Evolutionary conservation across 148 eudicot genomes (phyloP).

Genomic region (Persicaria maculosa): DNA sequence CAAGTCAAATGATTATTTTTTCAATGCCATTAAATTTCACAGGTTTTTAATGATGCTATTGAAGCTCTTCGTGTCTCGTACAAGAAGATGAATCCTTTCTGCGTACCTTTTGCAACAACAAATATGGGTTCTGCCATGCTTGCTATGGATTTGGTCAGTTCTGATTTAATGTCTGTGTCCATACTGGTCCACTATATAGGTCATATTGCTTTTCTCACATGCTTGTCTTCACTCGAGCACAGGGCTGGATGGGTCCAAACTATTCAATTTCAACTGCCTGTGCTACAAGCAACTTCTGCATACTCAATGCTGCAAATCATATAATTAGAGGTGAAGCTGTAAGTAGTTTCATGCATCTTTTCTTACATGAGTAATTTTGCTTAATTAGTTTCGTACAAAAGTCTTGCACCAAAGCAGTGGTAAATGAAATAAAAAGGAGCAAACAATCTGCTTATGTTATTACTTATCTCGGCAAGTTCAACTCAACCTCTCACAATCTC

Average conservation of each 20-base stretch:
- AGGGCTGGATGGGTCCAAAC: slow-evolving; percentile 99
- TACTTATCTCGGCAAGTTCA: neutral
- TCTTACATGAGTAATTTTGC: neutral
- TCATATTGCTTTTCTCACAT: slow-evolving; percentile 14
- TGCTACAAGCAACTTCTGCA: slow-evolving; percentile 97
- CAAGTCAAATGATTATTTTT: neutral
- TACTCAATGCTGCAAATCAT: slow-evolving; percentile 89
- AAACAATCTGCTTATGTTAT: neutral
- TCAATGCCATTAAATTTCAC: slow-evolving; percentile 21
- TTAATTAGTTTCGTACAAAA: neutral
- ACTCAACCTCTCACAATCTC: slow-evolving; percentile 2
- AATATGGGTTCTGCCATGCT: slow-evolving; percentile 99
- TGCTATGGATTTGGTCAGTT: slow-evolving; percentile 86
- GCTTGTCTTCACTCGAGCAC: slow-evolving; percentile 17
- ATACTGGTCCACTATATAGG: neutral
- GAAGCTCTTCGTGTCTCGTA: slow-evolving; percentile 88
- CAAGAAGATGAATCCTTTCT: slow-evolving; percentile 94
- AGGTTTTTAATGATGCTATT: slow-evolving; percentile 86
- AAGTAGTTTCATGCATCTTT: slow-evolving; percentile 27
- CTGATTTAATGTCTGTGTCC: neutral
- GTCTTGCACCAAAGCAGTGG: neutral
- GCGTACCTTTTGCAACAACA: slow-evolving; percentile 90
- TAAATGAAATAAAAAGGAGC: neutral
- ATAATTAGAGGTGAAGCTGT: slow-evolving; percentile 96
- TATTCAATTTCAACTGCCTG: slow-evolving; percentile 96